A percentile compares a stretch with the other conserved stretches of the same genome.
Conservation (phyloP, 345 rosid species). For the Limnanthes douglasii region DNA sequence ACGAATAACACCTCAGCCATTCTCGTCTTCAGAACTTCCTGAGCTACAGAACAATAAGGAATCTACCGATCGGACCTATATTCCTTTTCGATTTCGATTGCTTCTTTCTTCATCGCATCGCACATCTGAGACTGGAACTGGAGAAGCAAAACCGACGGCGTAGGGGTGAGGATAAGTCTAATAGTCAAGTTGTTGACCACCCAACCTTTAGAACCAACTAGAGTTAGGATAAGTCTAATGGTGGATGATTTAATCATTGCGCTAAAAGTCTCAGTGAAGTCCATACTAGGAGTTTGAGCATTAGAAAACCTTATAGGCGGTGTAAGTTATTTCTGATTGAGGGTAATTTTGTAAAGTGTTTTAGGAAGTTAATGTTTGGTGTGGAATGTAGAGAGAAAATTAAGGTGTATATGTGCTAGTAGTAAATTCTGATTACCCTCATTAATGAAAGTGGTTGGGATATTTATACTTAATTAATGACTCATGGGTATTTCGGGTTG, state of each 20-base stretch:
- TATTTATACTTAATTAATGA: too few relatives aligned
- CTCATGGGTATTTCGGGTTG: too few relatives aligned
- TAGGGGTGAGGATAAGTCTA: constrained; percentile 68
- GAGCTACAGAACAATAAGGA: constrained; percentile 76
- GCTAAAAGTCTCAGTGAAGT: neutral
- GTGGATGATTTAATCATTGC: neutral
- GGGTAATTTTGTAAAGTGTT: too few relatives aligned
- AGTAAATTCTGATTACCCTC: too few relatives aligned
- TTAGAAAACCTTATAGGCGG: neutral
- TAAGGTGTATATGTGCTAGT: too few relatives aligned
- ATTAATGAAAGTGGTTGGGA: too few relatives aligned
- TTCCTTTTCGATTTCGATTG: constrained; percentile 63
- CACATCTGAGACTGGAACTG: constrained; percentile 64
- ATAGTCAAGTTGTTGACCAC: too few relatives aligned
- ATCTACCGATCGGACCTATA: constrained; percentile 57
- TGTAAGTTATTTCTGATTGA: too few relatives aligned
- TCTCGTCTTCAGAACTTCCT: constrained; percentile 62
- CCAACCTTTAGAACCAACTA: too few relatives aligned
- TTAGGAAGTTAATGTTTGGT: too few relatives aligned
- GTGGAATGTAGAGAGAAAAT: too few relatives aligned
- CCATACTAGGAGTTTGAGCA: neutral
- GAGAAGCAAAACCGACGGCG: constrained; percentile 58
- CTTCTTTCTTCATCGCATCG: constrained; percentile 72
- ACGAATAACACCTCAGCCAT: constrained; percentile 77
- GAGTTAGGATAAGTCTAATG: neutral